phyloP scores from a whole-genome alignment of 2,329 filamentous ascomycete species.

The Gliomastix tumulicola region DNA sequence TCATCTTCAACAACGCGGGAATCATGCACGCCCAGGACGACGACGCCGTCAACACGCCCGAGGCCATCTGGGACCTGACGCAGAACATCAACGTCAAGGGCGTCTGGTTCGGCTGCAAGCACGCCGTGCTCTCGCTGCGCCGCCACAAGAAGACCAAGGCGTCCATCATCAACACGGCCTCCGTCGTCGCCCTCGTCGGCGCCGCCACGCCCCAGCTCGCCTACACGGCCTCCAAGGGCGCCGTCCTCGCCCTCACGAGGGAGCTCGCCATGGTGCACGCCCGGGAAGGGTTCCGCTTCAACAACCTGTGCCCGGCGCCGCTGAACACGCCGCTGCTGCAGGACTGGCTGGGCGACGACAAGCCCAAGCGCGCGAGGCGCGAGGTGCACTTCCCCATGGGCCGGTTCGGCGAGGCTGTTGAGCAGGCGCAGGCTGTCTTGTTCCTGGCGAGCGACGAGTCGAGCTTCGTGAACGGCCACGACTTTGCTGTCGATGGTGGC shows the following conservation, averaged over 20 bases:
- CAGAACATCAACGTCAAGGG: slow-evolving; percentile 96
- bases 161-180: slow-evolving; percentile 89
- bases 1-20: slow-evolving; percentile 96
- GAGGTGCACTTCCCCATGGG: slow-evolving; percentile 87
- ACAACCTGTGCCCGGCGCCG: slow-evolving; percentile 82
- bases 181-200: slow-evolving; percentile 80
- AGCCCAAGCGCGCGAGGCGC: slow-evolving; percentile 70
- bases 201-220: slow-evolving; percentile 84
- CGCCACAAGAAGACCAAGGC: slow-evolving; percentile 71
- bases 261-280: slow-evolving; percentile 91
- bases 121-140: slow-evolving; percentile 76
- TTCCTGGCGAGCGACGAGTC: slow-evolving; percentile 85
- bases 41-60: slow-evolving; percentile 75
- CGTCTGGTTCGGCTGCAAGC: slow-evolving; percentile 95
- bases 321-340: slow-evolving; percentile 88
- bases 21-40: slow-evolving; percentile 88
- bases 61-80: slow-evolving; percentile 90
- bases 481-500: slow-evolving; percentile 93
- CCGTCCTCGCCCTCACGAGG: slow-evolving; percentile 81
- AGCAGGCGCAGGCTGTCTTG: slow-evolving; percentile 84
- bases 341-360: slow-evolving; percentile 87
- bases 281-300: slow-evolving; percentile 82
- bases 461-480: slow-evolving; percentile 83
- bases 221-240: slow-evolving; percentile 91
- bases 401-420: slow-evolving; percentile 86